A percentile compares a stretch with the other conserved stretches of the same genome.
phyloP scores from a whole-genome alignment of 306 rosid species.

The Cicer arietinum region DNA sequence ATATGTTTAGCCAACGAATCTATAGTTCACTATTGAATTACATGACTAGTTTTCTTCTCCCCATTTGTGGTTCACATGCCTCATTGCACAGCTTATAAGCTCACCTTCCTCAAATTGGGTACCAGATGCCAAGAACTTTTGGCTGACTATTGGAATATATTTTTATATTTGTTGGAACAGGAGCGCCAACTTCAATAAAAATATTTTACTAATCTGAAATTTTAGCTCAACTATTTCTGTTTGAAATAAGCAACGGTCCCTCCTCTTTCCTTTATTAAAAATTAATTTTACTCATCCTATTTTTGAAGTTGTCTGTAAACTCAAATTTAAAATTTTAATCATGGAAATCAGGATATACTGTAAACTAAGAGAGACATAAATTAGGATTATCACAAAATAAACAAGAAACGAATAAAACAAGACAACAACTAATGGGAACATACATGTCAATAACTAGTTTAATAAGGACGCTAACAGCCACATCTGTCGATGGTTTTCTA shows the following conservation, averaged over 20 bases:
- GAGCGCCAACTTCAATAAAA: conserved; percentile 9
- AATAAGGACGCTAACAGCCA: conserved; percentile 98
- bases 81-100: conserved; percentile 16
- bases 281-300: conserved; percentile 25
- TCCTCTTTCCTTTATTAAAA: conserved; percentile 25
- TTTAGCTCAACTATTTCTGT: conserved; percentile 9
- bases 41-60: background rate
- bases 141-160: background rate
- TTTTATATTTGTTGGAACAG: background rate
- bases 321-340: background rate
- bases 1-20: conserved; percentile 17
- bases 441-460: conserved; percentile 99
- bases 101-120: conserved; percentile 25
- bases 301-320: conserved; percentile 13
- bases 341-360: conserved; percentile 30
- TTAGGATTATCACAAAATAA: background rate
- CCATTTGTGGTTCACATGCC: background rate
- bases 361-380: conserved; percentile 25
- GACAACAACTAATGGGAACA: conserved; percentile 53
- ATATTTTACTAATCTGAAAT: conserved; percentile 18
- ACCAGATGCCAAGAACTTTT: conserved; percentile 20
- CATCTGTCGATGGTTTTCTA: conserved; percentile 93
- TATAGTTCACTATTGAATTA: background rate
- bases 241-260: conserved; percentile 28
- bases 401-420: conserved; percentile 38